These are phyloP conservation scores for Rhizopus arrhizus DNA, from an alignment of 371 early-diverging fungal genomes.

Conservation along the genomic window DNA sequence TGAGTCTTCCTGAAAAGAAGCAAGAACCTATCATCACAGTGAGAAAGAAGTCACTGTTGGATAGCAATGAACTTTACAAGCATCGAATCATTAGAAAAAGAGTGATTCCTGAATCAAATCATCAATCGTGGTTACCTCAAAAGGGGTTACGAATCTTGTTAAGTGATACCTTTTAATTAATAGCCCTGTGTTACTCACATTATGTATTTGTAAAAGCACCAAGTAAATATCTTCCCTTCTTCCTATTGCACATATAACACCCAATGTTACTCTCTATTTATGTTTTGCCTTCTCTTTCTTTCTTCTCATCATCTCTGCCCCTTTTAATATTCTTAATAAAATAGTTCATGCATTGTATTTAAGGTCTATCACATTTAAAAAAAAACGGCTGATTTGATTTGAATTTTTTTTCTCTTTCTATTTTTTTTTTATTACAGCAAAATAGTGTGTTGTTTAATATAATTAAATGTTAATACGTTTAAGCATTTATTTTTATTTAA, in stretches of 20 bases:
- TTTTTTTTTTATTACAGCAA: too few species aligned
- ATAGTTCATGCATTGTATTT: too few species aligned
- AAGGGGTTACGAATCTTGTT: constrained; percentile 37
- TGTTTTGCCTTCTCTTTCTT: neutral
- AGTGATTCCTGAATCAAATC: constrained; percentile 28
- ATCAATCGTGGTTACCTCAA: constrained; percentile 31
- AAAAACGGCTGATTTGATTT: too few species aligned
- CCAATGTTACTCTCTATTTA: too few species aligned
- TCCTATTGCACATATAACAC: neutral
- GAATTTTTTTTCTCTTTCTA: too few species aligned
- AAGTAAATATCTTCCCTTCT: neutral
- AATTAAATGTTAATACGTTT: too few species aligned
- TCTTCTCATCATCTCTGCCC: neutral
- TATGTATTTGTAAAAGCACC: neutral
- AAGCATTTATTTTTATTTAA: too few species aligned
- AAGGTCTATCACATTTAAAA: too few species aligned
- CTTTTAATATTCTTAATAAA: too few species aligned
- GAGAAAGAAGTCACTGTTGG: neutral
- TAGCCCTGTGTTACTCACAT: constrained; percentile 2
- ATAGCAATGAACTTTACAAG: constrained; percentile 34
- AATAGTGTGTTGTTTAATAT: too few species aligned
- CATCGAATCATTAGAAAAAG: constrained; percentile 46
- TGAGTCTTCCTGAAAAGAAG: neutral
- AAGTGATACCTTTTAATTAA: constrained; percentile 23
- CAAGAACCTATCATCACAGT: neutral